A percentile compares a stretch with the other conserved stretches of the same genome.
Evolutionary conservation across 345 rosid genomes (phyloP).

Genomic region (Microthlaspi erraticum): DNA sequence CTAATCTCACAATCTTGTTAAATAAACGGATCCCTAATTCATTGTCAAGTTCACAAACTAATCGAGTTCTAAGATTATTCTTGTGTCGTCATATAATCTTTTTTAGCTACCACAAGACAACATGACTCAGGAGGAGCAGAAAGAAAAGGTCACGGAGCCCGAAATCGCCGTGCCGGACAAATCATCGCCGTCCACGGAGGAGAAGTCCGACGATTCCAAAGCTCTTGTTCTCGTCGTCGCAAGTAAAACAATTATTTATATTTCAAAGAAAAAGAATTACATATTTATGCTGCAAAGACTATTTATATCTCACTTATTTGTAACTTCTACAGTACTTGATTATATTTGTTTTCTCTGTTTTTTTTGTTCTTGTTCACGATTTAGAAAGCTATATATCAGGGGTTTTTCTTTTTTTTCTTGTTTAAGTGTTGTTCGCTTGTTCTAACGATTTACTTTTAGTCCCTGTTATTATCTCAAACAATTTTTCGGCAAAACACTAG

Average conservation of each 20-base stretch:
- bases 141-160: slow-evolving; percentile 16
- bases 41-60: background rate
- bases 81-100: background rate
- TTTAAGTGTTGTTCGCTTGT: background rate
- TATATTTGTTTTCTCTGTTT: background rate
- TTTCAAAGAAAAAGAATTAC: background rate
- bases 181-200: slow-evolving; percentile 25
- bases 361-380: background rate
- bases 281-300: background rate
- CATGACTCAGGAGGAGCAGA: slow-evolving; percentile 43
- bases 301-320: background rate
- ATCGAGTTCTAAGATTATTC: background rate
- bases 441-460: background rate
- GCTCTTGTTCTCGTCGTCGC: slow-evolving; percentile 39
- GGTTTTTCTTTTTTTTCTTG: too few relatives aligned
- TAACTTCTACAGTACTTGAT: background rate
- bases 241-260: slow-evolving; percentile 19
- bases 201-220: slow-evolving; percentile 41
- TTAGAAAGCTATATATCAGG: background rate
- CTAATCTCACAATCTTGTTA: slow-evolving; percentile 18
- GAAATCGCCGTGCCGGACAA: background rate
- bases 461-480: background rate
- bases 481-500: background rate
- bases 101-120: background rate
- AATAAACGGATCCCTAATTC: slow-evolving; percentile 20